Percentiles rank a stretch among this genome's conserved stretches.
Conservation (phyloP, 345 rosid species). For the Rhizophora apiculata region DNA sequence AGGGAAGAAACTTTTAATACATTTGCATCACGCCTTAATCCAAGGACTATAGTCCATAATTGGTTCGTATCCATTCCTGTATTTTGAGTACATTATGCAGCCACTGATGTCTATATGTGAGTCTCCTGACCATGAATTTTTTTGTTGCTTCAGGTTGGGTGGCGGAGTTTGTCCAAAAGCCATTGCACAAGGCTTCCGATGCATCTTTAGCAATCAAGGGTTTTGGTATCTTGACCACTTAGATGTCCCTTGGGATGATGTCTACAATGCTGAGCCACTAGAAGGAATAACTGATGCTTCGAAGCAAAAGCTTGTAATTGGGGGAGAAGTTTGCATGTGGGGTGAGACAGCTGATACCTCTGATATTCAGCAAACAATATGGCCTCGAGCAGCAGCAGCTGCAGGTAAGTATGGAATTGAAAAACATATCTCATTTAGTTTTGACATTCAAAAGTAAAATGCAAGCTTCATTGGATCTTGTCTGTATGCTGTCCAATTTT, state of each 20-base stretch:
- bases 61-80: slow-evolving; percentile 46
- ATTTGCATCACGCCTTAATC: slow-evolving; percentile 64
- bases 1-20: slow-evolving; percentile 88
- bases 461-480: neutral
- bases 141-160: slow-evolving; percentile 56
- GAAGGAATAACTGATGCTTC: slow-evolving; percentile 61
- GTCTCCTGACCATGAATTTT: neutral
- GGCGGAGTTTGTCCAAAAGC: slow-evolving; percentile 79
- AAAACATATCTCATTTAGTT: neutral
- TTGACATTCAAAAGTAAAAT: neutral
- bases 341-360: slow-evolving; percentile 83
- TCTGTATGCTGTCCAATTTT: neutral
- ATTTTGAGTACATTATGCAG: slow-evolving; percentile 5
- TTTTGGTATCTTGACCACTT: slow-evolving; percentile 91
- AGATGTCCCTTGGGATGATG: slow-evolving; percentile 73
- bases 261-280: slow-evolving; percentile 74
- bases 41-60: slow-evolving; percentile 78
- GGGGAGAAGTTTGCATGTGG: slow-evolving; percentile 99
- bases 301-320: slow-evolving; percentile 67
- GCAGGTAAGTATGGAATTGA: slow-evolving; percentile 47
- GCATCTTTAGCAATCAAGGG: slow-evolving; percentile 86
- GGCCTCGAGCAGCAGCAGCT: slow-evolving; percentile 95
- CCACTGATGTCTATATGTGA: neutral
- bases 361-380: slow-evolving; percentile 74
- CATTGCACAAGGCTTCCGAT: slow-evolving; percentile 81